These are phyloP conservation scores for Dimocarpus longan DNA, from an alignment of 345 rosid species.

Conservation along the genomic window DNA sequence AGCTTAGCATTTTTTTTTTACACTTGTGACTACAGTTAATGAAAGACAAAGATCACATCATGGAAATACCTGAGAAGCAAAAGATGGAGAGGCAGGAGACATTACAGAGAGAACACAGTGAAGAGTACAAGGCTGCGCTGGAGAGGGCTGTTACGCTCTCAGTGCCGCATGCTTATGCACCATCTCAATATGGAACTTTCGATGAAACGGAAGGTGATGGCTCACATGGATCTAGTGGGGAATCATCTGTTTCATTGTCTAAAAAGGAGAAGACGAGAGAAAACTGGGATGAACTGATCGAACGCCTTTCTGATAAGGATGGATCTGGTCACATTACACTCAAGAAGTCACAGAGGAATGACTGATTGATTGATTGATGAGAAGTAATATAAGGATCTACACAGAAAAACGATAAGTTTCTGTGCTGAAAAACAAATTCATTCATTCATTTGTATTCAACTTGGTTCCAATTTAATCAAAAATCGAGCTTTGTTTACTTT, in stretches of 20 bases:
- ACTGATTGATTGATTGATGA: slow-evolving; percentile 4
- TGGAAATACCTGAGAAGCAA: slow-evolving; percentile 79
- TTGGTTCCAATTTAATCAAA: background rate
- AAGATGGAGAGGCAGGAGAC: slow-evolving; percentile 88
- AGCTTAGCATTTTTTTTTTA: background rate
- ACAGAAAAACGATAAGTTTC: background rate
- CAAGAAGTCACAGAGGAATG: slow-evolving; percentile 40
- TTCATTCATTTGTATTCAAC: slow-evolving; percentile 26
- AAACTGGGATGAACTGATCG: slow-evolving; percentile 78
- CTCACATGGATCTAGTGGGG: slow-evolving; percentile 39
- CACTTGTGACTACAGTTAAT: slow-evolving; percentile 47
- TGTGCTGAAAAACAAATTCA: slow-evolving; percentile 13
- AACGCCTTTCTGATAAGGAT: slow-evolving; percentile 68
- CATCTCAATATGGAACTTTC: slow-evolving; percentile 82
- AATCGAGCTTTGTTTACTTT: background rate
- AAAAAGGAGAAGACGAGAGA: slow-evolving; percentile 36
- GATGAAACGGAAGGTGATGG: slow-evolving; percentile 49
- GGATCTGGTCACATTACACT: slow-evolving; percentile 59
- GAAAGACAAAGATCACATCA: slow-evolving; percentile 64
- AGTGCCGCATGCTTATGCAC: slow-evolving; percentile 71
- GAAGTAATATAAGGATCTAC: background rate
- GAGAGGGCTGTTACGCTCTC: slow-evolving; percentile 75
- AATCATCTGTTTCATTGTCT: slow-evolving; percentile 38
- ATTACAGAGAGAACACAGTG: slow-evolving; percentile 59
- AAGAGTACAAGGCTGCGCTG: slow-evolving; percentile 83